These are phyloP conservation scores for Umbelopsis sp. DNA, from an alignment of 192 early-diverging fungal species.

Conservation along the genomic window DNA sequence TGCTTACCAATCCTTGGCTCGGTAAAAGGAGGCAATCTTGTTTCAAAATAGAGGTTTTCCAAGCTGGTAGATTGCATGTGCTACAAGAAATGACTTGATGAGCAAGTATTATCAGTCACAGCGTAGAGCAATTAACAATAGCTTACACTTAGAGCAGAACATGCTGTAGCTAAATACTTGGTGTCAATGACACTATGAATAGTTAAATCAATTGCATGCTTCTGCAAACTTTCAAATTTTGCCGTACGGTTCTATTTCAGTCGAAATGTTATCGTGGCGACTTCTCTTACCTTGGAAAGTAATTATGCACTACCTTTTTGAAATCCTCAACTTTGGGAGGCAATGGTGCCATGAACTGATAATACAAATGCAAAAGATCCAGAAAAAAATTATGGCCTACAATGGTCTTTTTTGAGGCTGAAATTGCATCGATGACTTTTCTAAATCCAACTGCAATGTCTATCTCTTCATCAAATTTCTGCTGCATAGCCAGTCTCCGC, in stretches of 20 bases:
- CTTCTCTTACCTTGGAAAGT: constrained; percentile 63
- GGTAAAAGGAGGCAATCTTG: constrained; percentile 22
- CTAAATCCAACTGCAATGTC: constrained; percentile 58
- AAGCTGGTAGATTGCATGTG: constrained; percentile 13
- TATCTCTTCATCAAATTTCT: constrained; percentile 30
- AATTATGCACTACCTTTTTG: constrained; percentile 59
- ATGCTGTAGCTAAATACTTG: constrained; percentile 61
- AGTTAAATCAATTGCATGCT: neutral
- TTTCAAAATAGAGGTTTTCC: constrained; percentile 37
- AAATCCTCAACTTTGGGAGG: constrained; percentile 69
- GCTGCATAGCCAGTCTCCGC: constrained; percentile 15
- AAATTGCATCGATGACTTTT: constrained; percentile 78
- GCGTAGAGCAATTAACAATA: neutral
- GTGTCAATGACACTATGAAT: constrained; percentile 74
- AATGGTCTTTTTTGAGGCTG: constrained; percentile 74
- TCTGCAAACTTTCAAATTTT: neutral
- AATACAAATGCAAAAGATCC: constrained; percentile 78
- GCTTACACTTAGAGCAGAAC: constrained; percentile 42
- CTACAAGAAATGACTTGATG: neutral
- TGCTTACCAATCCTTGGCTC: constrained; percentile 49
- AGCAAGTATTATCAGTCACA: neutral
- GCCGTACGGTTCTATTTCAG: neutral
- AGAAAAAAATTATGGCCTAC: constrained; percentile 93
- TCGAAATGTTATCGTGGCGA: neutral
- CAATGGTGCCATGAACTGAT: constrained; percentile 74